These are phyloP conservation scores for Urtica urens DNA, from an alignment of 306 rosid genomes.

Conservation along the genomic window DNA sequence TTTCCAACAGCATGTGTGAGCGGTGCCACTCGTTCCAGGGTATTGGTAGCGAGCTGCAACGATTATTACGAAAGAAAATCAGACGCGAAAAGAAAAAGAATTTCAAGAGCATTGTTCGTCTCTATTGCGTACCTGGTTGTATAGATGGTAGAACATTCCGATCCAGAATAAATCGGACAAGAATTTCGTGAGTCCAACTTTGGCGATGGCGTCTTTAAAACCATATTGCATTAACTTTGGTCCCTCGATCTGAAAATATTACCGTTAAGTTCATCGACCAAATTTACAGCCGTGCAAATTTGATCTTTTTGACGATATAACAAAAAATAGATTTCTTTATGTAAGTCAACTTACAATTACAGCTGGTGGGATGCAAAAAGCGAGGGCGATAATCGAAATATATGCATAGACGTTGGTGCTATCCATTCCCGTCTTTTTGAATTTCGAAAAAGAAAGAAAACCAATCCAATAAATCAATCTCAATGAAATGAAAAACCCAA, in stretches of 20 bases:
- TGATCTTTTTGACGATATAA: background rate
- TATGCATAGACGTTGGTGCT: slow-evolving; percentile 69
- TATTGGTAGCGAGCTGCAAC: slow-evolving; percentile 63
- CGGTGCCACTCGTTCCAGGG: slow-evolving; percentile 69
- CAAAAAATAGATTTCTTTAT: background rate
- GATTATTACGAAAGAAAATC: background rate
- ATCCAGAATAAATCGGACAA: slow-evolving; percentile 62
- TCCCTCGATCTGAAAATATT: slow-evolving; percentile 64
- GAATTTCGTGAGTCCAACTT: slow-evolving; percentile 55
- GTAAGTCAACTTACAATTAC: slow-evolving; percentile 32
- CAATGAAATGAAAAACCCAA: background rate
- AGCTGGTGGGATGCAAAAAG: slow-evolving; percentile 64
- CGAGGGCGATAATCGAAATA: slow-evolving; percentile 63
- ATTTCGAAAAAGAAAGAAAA: too few relatives aligned
- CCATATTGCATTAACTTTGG: slow-evolving; percentile 56
- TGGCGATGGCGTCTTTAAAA: slow-evolving; percentile 52
- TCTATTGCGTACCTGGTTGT: slow-evolving; percentile 46
- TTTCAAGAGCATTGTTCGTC: background rate
- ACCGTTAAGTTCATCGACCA: too few relatives aligned
- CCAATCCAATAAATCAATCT: background rate
- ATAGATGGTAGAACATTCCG: slow-evolving; percentile 66
- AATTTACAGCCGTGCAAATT: too few relatives aligned
- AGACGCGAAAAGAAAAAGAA: background rate
- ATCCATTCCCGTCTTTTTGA: slow-evolving; percentile 64
- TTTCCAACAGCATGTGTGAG: slow-evolving; percentile 76